A percentile compares a stretch with the other conserved stretches of the same genome.
phyloP scores from a whole-genome alignment of 164 flowering plant genomes.

The Kalanchoe fedtschenkoi region DNA sequence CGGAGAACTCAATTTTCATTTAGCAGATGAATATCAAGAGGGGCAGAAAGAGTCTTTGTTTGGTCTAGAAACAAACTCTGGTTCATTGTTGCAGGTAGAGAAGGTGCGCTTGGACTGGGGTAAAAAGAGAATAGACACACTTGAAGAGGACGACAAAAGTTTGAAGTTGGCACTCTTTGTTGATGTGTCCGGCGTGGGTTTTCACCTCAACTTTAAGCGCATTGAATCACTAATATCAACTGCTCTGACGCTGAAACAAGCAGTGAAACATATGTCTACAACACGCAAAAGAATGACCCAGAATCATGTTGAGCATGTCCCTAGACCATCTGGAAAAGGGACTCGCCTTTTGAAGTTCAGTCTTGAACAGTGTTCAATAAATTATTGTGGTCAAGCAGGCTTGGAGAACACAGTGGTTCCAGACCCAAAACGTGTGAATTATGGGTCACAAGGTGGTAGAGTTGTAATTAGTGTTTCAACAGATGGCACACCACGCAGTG shows the following conservation, averaged over 20 bases:
- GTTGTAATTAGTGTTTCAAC: conserved; percentile 47
- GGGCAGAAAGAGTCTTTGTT: conserved; percentile 70
- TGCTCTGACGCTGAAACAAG: conserved; percentile 54
- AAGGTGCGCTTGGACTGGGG: conserved; percentile 87
- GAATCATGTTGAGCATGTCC: conserved; percentile 29
- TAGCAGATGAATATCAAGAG: conserved; percentile 91
- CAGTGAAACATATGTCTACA: conserved; percentile 46
- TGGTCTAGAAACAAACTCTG: conserved; percentile 77
- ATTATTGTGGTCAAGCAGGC: conserved; percentile 55
- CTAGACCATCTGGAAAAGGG: conserved; percentile 73
- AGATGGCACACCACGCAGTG: conserved; percentile 86
- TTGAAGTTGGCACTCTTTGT: conserved; percentile 54
- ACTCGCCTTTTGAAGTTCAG: conserved; percentile 51
- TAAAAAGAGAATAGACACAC: conserved; percentile 57
- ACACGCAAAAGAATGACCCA: conserved; percentile 32
- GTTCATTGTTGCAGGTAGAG: conserved; percentile 73
- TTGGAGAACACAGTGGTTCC: conserved; percentile 62
- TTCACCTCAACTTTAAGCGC: conserved; percentile 61
- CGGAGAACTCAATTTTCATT: conserved; percentile 80
- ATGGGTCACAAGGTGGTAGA: conserved; percentile 95
- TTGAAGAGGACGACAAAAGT: conserved; percentile 41
- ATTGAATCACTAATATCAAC: conserved; percentile 67
- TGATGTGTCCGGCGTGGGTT: conserved; percentile 87
- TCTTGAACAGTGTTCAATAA: conserved; percentile 74
- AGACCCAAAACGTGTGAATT: conserved; percentile 90